These are phyloP conservation scores for Puccinia coronata DNA, from an alignment of 1,284 basidiomycete species.

Conservation along the genomic window DNA sequence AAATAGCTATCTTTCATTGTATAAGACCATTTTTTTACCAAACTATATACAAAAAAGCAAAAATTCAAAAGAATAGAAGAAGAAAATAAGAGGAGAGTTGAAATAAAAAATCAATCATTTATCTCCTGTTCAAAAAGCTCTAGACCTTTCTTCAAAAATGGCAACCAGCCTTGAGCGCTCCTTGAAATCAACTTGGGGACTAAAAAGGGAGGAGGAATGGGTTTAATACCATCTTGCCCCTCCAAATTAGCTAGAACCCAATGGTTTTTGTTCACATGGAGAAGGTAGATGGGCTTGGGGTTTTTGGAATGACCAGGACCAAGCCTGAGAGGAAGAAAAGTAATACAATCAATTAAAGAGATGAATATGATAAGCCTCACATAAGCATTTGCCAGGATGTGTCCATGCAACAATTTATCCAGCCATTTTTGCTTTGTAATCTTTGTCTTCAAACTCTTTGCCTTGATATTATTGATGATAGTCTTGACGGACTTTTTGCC, in stretches of 20 bases:
- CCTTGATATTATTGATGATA: background rate
- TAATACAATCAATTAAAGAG: too few relatives aligned
- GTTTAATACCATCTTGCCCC: background rate
- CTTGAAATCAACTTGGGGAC: background rate
- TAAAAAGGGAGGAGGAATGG: background rate
- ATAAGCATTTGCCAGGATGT: background rate
- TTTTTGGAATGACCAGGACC: background rate
- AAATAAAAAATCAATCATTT: too few relatives aligned
- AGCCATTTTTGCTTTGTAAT: slow-evolving; percentile 2
- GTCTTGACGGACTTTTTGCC: background rate
- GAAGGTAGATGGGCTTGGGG: background rate
- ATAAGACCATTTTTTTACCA: too few relatives aligned
- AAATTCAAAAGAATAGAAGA: too few relatives aligned
- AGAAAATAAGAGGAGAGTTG: too few relatives aligned
- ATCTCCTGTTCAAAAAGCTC: too few relatives aligned
- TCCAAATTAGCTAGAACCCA: slow-evolving; percentile 1
- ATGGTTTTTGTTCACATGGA: background rate
- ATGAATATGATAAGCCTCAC: background rate
- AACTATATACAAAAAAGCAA: too few relatives aligned
- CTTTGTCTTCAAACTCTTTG: background rate
- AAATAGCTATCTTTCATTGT: too few relatives aligned
- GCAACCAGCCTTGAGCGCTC: too few relatives aligned
- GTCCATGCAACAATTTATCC: background rate
- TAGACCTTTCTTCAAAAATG: too few relatives aligned
- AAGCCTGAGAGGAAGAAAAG: background rate